Evolutionary conservation across 805 yeast genomes (phyloP), one percentile per base, ranked within the genome.

Genomic region (Jamesozyma lodderae): DNA sequence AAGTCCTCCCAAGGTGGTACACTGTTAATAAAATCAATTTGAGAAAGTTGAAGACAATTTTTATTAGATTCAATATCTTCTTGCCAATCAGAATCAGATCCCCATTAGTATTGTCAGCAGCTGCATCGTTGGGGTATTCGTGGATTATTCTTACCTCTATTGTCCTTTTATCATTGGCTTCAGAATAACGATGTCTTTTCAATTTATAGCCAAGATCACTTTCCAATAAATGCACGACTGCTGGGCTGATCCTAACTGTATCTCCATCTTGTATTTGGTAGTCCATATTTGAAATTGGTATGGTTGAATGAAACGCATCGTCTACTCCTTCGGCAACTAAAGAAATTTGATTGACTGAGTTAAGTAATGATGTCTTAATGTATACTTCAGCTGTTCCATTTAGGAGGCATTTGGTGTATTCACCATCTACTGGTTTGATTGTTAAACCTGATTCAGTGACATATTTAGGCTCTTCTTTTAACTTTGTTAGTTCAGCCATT

Each of bases 341-440:
- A 10, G 31, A 27, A 11, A 28, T 30, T 22, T 41, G 19, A n/a
- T n/a, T n/a, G n/a, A 26, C n/a, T 11, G 45, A 45, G 20, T 53
- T 49, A 24, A 52, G 43, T 21, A 41, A 32, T 4, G 38, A 34
- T 5, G 45, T 33, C 15, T 49, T 48, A 20, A 63, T 45, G 15
- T 48, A 52, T 0, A 46, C 47, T 17, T 46, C 45, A 17, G 43
- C 42, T 8, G 51, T 41, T n/a, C 51, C 60, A 23, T 51, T 41
- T 4, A 58, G 36, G 5, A 48, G 28, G 29, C 57, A 50, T 33
- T 41, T 46, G 5, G 49, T 55, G 35, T 48, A 58, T 4, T 41
- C 14, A 4, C 45, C 45, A 9, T 51, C 54, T 1, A 49, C 43
- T 4, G 48, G 43, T 17, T 39, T 14, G 3, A 48, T 38, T 6